Conservation (phyloP, 768 basidiomycete species). For the Xerocomus potaroensis region DNA sequence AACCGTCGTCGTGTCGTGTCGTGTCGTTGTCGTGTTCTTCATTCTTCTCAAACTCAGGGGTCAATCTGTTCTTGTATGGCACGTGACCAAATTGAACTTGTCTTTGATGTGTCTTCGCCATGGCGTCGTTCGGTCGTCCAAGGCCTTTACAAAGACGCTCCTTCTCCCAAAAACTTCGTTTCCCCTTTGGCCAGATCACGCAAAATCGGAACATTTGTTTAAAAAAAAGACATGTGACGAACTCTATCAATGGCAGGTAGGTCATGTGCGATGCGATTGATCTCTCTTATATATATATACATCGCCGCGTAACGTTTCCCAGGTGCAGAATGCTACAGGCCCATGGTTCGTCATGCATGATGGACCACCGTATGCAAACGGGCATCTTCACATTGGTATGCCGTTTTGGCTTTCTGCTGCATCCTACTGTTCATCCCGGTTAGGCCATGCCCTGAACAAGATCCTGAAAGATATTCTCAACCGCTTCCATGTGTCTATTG, state of each 20-base stretch:
- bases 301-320: conserved; percentile 1
- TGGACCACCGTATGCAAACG: conserved; percentile 97
- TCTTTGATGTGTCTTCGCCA: too few species aligned
- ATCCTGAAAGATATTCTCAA: conserved; percentile 95
- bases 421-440: background rate
- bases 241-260: conserved; percentile 77
- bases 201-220: conserved; percentile 56
- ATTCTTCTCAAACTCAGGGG: too few species aligned
- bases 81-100: too few species aligned
- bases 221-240: conserved; percentile 62
- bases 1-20: too few species aligned
- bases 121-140: too few species aligned
- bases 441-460: conserved; percentile 95
- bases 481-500: conserved; percentile 76
- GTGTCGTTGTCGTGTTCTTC: too few species aligned
- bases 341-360: conserved; percentile 86
- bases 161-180: conserved; percentile 80
- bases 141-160: conserved; percentile 60
- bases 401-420: background rate
- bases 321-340: conserved; percentile 66
- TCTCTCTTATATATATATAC: background rate
- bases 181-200: conserved; percentile 64
- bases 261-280: conserved; percentile 24
- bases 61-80: too few species aligned
- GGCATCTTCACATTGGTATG: conserved; percentile 90